Percentiles rank a stretch among this genome's conserved stretches.
phyloP scores from a whole-genome alignment of 23 red algal genomes.

The Chondrus crispus region DNA sequence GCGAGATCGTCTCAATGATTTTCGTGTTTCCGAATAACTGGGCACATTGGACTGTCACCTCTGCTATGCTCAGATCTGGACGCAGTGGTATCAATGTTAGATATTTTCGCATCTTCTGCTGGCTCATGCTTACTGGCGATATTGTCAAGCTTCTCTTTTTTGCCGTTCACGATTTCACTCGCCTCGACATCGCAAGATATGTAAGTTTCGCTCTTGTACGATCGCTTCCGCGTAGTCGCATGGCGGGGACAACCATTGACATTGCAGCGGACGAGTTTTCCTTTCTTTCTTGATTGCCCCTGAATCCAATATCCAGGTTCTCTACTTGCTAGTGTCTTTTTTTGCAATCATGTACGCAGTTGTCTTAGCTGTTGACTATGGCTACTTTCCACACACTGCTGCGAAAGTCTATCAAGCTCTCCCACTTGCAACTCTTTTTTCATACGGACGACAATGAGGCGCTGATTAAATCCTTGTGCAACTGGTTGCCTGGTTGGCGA shows the following conservation, averaged over 20 bases:
- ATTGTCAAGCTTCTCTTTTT: slow-evolving; percentile 91
- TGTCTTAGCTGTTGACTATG: slow-evolving; percentile 56
- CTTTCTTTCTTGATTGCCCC: too few species aligned
- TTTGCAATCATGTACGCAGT: slow-evolving; percentile 55
- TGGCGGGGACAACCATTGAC: background rate
- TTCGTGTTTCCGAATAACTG: slow-evolving; percentile 89
- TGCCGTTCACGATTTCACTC: slow-evolving; percentile 83
- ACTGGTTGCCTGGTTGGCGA: too few species aligned
- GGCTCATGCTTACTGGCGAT: slow-evolving; percentile 80
- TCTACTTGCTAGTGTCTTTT: slow-evolving; percentile 41
- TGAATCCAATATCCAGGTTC: slow-evolving; percentile 23
- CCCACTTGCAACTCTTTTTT: background rate
- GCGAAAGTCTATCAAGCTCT: background rate
- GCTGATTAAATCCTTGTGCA: too few species aligned
- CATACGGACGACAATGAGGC: background rate
- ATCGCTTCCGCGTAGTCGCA: too few species aligned
- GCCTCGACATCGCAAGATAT: slow-evolving; percentile 53
- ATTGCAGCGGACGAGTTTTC: too few species aligned
- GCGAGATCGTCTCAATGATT: slow-evolving; percentile 88
- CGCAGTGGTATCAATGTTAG: slow-evolving; percentile 31
- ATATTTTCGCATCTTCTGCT: slow-evolving; percentile 59
- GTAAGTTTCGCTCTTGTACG: slow-evolving; percentile 31
- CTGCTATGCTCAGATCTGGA: slow-evolving; percentile 55
- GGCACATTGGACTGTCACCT: slow-evolving; percentile 69
- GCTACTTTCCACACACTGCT: background rate